These are phyloP conservation scores for Calonectria montana DNA, from an alignment of 2,329 filamentous ascomycete species.

Conservation along the genomic window DNA sequence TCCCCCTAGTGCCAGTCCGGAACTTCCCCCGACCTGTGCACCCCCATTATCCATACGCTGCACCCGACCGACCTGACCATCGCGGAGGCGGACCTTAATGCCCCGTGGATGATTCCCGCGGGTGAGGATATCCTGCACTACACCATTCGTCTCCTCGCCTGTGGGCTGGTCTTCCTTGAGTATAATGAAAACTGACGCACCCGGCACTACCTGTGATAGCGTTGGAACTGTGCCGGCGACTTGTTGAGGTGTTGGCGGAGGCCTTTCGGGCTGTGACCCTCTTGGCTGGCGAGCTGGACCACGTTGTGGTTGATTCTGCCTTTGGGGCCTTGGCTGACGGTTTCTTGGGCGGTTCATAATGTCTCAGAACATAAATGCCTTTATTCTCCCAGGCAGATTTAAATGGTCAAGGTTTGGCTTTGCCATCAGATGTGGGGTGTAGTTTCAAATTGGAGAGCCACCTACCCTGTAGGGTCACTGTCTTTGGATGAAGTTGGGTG, in stretches of 20 bases:
- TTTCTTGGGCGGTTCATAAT: conserved; percentile 49
- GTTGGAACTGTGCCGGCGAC: conserved; percentile 57
- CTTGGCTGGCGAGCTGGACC: conserved; percentile 26
- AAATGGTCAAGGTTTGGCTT: neutral
- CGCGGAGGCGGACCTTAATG: conserved; percentile 80
- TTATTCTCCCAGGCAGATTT: neutral
- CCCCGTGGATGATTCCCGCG: conserved; percentile 80
- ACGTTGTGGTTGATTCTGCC: conserved; percentile 34
- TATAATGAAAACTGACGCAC: conserved; percentile 76
- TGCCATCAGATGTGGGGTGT: neutral
- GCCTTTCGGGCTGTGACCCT: conserved; percentile 8
- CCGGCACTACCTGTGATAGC: conserved; percentile 65
- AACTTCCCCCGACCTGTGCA: conserved; percentile 11
- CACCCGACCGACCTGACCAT: conserved; percentile 80
- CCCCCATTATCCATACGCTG: conserved; percentile 64
- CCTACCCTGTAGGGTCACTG: neutral
- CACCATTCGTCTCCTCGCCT: conserved; percentile 75
- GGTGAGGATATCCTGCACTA: conserved; percentile 76
- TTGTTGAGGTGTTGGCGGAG: conserved; percentile 49
- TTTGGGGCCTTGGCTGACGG: conserved; percentile 44
- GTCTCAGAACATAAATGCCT: neutral
- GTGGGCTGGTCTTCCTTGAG: conserved; percentile 82
- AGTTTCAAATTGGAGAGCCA: neutral
- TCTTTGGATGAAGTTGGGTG: neutral
- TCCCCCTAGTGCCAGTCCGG: neutral